phyloP scores from a whole-genome alignment of 306 rosid species.

The Argentina anserina region DNA sequence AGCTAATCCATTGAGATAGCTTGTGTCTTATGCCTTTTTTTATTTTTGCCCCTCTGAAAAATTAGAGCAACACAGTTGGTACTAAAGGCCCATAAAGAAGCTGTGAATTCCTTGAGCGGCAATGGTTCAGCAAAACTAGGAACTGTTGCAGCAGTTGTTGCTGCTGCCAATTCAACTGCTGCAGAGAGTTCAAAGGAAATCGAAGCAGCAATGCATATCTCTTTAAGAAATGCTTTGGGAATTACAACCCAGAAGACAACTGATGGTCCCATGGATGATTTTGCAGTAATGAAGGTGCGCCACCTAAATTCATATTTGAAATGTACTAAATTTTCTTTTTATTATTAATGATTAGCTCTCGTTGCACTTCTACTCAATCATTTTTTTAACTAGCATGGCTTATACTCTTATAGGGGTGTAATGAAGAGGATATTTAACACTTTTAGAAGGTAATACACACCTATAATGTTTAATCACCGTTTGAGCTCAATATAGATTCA shows the following conservation, averaged over 20 bases:
- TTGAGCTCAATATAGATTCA: not conserved
- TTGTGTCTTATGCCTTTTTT: conserved; percentile 15
- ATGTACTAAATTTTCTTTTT: not conserved
- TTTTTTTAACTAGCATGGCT: not conserved
- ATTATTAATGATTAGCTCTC: not conserved
- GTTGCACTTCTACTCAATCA: not conserved
- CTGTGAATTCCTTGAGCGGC: conserved; percentile 94
- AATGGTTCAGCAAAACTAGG: conserved; percentile 88
- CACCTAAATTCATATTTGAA: not conserved
- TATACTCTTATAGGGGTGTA: not conserved
- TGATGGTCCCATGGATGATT: conserved; percentile 96
- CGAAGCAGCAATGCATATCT: conserved; percentile 97
- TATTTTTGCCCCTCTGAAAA: conserved; percentile 9
- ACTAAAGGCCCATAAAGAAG: conserved; percentile 96
- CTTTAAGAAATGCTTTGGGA: conserved; percentile 87
- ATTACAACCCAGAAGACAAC: conserved; percentile 57
- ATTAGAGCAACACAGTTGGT: conserved; percentile 90
- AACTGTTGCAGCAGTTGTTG: conserved; percentile 93
- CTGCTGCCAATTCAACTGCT: conserved; percentile 97
- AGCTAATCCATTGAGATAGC: not conserved
- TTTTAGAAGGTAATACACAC: not conserved
- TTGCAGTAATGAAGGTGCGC: conserved; percentile 89
- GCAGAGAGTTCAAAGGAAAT: conserved; percentile 86
- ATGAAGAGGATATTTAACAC: not conserved
- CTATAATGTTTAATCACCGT: not conserved